Conservation (phyloP, 371 early-diverging fungal genomes). For the Thermomucor indicae-seudaticae region DNA sequence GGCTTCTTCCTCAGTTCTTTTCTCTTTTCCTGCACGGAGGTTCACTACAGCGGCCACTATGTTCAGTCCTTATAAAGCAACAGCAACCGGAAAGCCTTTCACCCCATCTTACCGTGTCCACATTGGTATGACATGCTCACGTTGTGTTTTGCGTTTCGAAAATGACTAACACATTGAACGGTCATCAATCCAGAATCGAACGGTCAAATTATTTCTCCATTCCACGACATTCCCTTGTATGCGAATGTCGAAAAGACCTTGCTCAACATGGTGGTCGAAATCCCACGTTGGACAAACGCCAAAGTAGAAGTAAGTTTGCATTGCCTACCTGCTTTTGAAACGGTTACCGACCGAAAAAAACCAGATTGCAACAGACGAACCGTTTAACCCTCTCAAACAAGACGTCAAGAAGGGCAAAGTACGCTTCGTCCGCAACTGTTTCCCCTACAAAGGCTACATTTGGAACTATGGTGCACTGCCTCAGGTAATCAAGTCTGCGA, state of each 20-base stretch:
- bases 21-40: too few relatives aligned
- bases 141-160: too few relatives aligned
- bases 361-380: constrained; percentile 88
- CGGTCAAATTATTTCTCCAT: constrained; percentile 84
- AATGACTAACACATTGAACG: not conserved
- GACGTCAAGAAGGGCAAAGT: constrained; percentile 99
- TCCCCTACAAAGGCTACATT: constrained; percentile 99
- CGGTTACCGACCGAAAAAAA: not conserved
- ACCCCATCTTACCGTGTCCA: constrained; percentile 11
- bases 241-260: constrained; percentile 79
- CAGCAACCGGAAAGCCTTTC: constrained; percentile 7
- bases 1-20: too few relatives aligned
- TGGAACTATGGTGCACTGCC: constrained; percentile 99
- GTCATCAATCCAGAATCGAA: constrained; percentile 50
- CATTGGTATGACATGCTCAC: constrained; percentile 4
- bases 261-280: constrained; percentile 98
- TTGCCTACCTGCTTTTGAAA: not conserved
- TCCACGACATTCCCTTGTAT: constrained; percentile 99
- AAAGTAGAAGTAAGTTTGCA: constrained; percentile 87
- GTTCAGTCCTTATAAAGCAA: not conserved
- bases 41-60: too few relatives aligned
- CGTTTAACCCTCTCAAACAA: constrained; percentile 98
- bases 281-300: constrained; percentile 99
- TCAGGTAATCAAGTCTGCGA: constrained; percentile 46
- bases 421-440: constrained; percentile 98